Evolutionary conservation across 176 grass and related monocot species (phyloP), one percentile per base, ranked within the genome.

Genomic region (Carex parvula): DNA sequence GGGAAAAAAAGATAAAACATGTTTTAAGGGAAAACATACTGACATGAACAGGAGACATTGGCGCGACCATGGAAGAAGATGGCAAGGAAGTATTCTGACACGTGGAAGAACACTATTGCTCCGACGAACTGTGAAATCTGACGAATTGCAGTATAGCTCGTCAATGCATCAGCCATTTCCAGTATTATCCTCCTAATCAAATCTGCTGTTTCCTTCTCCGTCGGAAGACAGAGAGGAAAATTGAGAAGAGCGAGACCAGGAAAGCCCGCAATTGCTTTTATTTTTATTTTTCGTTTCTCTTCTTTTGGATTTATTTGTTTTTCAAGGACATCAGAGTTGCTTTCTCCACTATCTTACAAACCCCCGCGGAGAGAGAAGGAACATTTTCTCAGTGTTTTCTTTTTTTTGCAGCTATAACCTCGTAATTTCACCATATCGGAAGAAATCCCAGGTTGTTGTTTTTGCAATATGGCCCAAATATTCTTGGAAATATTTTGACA

Each of bases 71-170:
- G 95, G 86, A 89, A 94, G 77, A 48, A 39, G 77, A 73, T 55
- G 44, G 93, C 91, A 44, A 99, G 96, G 64, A 88, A 42, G 78
- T 89, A 95, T 74, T 99, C 96, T 48, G 90, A 99, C 81, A 78
- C 84, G 83, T 99, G 96, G 90, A 99, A 95, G 88, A 95, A 87
- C 58, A 83, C 26, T 30, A 98, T 33, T 26, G 88, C 84, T 18
- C 79, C 80, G 14, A 91, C 66, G 61, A 95, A 99, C 88, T 84
- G 88, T 79, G 84, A 91, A 68, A 92, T 57, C 78, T 94, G 90
- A 13, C 89, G 52, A 53, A 70, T 41, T 20, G 84, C 84, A 30
- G 62, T 35, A 46, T 80, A 84, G 62, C 26, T 50, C 73, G 83
- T 72, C 14, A 81, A 30, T 17, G 46, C 46, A 62, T 84, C 85